Evolutionary conservation across 345 rosid genomes (phyloP).

Genomic region (Triadica sebifera): DNA sequence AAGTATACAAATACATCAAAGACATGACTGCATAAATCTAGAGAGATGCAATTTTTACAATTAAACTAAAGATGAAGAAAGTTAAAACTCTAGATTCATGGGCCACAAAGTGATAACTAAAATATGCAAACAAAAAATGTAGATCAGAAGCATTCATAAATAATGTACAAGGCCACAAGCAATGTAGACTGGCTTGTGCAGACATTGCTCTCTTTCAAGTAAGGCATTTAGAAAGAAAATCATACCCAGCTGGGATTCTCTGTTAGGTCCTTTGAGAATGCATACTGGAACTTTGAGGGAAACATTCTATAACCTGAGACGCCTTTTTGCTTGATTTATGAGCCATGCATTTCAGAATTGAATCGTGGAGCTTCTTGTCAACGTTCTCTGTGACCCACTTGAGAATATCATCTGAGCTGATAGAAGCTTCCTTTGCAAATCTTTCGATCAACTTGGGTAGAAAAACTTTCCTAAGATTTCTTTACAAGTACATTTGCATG

Average conservation of each 20-base stretch:
- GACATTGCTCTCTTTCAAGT: background rate
- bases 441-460: constrained; percentile 69
- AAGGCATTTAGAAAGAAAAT: constrained; percentile 18
- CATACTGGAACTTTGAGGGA: constrained; percentile 72
- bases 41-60: no score
- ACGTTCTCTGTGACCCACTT: constrained; percentile 55
- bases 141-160: no score
- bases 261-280: constrained; percentile 63
- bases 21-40: no score
- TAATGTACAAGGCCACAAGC: no score
- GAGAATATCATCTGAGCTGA: constrained; percentile 55
- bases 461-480: constrained; percentile 63
- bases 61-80: no score
- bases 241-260: constrained; percentile 57
- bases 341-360: constrained; percentile 53
- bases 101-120: no score
- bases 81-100: no score
- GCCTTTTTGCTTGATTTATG: constrained; percentile 48
- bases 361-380: constrained; percentile 59
- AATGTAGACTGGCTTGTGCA: no score
- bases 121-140: background rate
- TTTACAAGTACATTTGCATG: constrained; percentile 50
- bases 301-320: constrained; percentile 65
- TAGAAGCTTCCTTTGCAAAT: constrained; percentile 62
- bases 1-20: no score